Evolutionary conservation across 2,329 filamentous ascomycete genomes (phyloP).

Genomic region (Domatiomyces globalis): DNA sequence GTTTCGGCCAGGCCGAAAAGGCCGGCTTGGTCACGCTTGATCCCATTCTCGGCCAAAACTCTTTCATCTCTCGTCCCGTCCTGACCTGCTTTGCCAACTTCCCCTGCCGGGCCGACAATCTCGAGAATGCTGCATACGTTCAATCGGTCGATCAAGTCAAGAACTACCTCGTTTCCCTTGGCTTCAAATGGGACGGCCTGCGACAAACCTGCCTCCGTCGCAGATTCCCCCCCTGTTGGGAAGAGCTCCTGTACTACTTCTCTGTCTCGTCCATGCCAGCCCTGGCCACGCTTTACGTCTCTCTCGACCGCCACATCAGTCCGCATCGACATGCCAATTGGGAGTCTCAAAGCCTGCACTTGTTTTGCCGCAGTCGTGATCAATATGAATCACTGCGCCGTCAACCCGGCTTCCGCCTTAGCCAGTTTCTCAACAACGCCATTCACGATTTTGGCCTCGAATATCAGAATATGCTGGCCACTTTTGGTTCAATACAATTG

Average conservation of each 20-base stretch:
- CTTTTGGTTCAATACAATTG: background rate
- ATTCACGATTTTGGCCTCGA: background rate
- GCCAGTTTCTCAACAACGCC: background rate
- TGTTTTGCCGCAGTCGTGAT: background rate
- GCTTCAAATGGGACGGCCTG: background rate
- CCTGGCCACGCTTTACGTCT: background rate
- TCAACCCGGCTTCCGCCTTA: constrained; percentile 11
- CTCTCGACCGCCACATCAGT: background rate
- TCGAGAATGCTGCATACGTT: background rate
- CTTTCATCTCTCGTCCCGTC: background rate
- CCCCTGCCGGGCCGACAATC: background rate
- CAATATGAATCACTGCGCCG: background rate
- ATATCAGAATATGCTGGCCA: background rate
- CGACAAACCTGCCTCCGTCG: background rate
- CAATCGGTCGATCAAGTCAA: background rate
- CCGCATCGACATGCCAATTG: background rate
- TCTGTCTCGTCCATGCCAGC: background rate
- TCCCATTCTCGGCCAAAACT: background rate
- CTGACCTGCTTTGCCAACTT: background rate
- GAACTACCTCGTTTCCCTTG: background rate
- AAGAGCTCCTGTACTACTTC: background rate
- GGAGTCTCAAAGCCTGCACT: background rate
- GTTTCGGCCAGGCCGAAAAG: background rate
- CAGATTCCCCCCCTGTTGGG: background rate
- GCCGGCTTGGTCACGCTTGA: background rate